Evolutionary conservation across 768 basidiomycete genomes (phyloP), one percentile per base, ranked within the genome.

Genomic region (Leccinum aurantiacum): DNA sequence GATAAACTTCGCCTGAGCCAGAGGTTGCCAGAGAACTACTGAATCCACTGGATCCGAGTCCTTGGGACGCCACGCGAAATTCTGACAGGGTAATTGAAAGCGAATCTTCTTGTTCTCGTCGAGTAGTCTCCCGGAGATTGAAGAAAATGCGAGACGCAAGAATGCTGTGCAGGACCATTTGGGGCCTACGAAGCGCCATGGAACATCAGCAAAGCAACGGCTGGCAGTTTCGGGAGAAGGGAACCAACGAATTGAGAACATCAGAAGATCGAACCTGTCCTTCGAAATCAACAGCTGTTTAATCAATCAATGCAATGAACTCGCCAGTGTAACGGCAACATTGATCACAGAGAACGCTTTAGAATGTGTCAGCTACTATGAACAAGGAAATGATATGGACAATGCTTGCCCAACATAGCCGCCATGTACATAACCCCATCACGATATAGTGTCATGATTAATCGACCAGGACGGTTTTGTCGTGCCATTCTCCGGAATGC

Each of bases 61-160:
- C 31, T 50, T 48, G 63, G 25, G 50, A 10, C 4, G 14, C 0
- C 6, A 52, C 65, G 59, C 19, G 55, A 29, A 66, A 63, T 8
- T 63, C 65, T 0, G 65, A 22, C 10, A 60, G 62, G n/a, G 52
- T 29, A 9, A 51, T 22, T 1, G 47, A 48, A 14, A 37, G n/a
- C 3, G 51, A 19, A 6, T 3, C 27, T 6, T 4, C 3, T 51
- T 64, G 41, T 51, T 60, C 60, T 56, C 13, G 48, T 50, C n/a
- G 65, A 15, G n/a, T 24, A 8, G 67, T 66, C 53, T 68, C 62
- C 52, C 57, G 66, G 29, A 68, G 67, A 53, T 68, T 66, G 25
- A 68, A 68, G 49, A 68, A 67, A 46, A 68, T 58, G 3, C 64
- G 67, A n/a, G 67, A 69, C 2, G 67, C 59, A 54, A 69, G 67